phyloP scores from a whole-genome alignment of 2,329 filamentous ascomycete genomes.

The Gnomoniopsis smithogilvyi region DNA sequence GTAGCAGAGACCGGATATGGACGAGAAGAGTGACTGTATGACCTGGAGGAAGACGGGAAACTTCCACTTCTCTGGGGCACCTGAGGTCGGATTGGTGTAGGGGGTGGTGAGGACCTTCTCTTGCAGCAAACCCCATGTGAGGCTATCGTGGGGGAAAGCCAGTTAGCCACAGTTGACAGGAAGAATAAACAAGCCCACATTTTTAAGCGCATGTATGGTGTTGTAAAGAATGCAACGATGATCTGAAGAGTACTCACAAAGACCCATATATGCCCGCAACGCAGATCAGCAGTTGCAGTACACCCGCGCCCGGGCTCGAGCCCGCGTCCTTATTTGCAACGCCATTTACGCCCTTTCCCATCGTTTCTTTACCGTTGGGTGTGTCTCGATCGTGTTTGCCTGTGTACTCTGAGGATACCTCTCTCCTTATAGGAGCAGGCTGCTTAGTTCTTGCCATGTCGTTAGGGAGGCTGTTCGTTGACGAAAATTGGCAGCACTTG shows the following conservation, averaged over 20 bases:
- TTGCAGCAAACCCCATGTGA: slow-evolving; percentile 95
- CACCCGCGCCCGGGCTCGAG: slow-evolving; percentile 43
- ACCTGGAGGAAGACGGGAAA: slow-evolving; percentile 96
- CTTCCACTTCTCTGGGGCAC: slow-evolving; percentile 74
- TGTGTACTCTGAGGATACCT: slow-evolving; percentile 64
- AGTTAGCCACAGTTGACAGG: slow-evolving; percentile 2
- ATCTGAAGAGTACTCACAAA: slow-evolving; percentile 61
- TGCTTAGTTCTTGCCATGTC: slow-evolving; percentile 74
- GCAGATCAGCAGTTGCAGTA: slow-evolving; percentile 76
- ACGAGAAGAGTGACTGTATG: slow-evolving; percentile 87
- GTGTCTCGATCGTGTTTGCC: slow-evolving; percentile 39
- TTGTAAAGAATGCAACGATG: background rate
- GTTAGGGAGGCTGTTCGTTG: background rate
- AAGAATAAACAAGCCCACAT: background rate
- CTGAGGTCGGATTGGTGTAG: slow-evolving; percentile 59
- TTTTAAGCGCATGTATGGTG: background rate
- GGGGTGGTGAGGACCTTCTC: slow-evolving; percentile 94
- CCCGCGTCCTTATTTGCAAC: slow-evolving; percentile 13
- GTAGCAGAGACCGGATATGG: slow-evolving; percentile 77
- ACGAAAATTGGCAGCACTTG: background rate
- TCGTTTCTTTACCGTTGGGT: slow-evolving; percentile 32
- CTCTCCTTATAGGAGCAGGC: slow-evolving; percentile 59
- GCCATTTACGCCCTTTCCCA: slow-evolving; percentile 25
- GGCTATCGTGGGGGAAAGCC: slow-evolving; percentile 41
- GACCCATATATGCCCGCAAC: slow-evolving; percentile 96